Conservation (phyloP, 2,329 filamentous ascomycete genomes). For the Colletotrichum liriopes region DNA sequence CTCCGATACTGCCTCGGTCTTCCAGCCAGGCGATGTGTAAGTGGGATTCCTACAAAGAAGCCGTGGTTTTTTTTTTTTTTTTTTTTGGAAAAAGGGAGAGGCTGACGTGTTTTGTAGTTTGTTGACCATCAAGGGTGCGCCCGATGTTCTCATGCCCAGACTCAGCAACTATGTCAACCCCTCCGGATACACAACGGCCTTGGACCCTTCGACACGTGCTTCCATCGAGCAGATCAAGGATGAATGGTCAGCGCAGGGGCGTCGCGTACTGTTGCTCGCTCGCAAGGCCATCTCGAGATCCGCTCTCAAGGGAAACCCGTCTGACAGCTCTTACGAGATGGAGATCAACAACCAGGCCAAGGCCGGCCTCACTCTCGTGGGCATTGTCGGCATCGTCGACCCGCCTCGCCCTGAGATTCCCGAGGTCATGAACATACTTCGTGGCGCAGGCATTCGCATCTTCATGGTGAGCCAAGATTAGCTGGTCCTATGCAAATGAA, state of each 20-base stretch:
- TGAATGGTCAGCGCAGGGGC: constrained; percentile 77
- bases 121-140: constrained; percentile 84
- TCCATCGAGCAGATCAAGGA: constrained; percentile 75
- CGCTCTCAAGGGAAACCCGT: constrained; percentile 28
- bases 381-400: constrained; percentile 84
- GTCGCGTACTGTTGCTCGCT: constrained; percentile 77
- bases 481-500: too few species aligned
- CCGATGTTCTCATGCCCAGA: constrained; percentile 78
- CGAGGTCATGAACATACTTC: constrained; percentile 75
- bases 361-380: constrained; percentile 77
- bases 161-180: constrained; percentile 71
- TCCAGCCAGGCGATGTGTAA: constrained; percentile 50
- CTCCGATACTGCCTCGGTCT: constrained; percentile 45
- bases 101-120: constrained; percentile 55
- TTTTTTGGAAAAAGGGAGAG: neutral
- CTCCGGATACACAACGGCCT: constrained; percentile 66
- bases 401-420: constrained; percentile 82
- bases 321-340: constrained; percentile 63
- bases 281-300: constrained; percentile 68
- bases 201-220: constrained; percentile 62
- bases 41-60: constrained; percentile 7
- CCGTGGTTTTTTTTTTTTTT: neutral
- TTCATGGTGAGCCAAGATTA: constrained; percentile 74
- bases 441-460: constrained; percentile 80
- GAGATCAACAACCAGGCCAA: constrained; percentile 69